These are phyloP conservation scores for Kurtzmaniella natalensis DNA, from an alignment of 1,139 yeast genomes.

Conservation along the genomic window DNA sequence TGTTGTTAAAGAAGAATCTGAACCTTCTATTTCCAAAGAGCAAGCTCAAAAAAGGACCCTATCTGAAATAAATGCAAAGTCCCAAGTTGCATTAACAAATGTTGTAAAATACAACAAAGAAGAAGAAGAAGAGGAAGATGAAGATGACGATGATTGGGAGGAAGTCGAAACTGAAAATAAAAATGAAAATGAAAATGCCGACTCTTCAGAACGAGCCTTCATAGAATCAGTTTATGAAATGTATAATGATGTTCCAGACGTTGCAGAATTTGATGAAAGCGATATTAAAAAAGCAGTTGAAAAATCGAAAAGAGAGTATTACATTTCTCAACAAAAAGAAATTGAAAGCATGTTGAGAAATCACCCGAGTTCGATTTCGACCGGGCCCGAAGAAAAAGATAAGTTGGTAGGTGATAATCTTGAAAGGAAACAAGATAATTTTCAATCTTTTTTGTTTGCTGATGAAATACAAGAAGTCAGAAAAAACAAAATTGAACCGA, in stretches of 20 bases:
- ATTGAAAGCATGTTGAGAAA: conserved; percentile 2
- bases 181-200: conserved; percentile 24
- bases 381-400: no score
- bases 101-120: conserved; percentile 1
- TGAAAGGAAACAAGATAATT: background rate
- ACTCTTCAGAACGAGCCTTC: conserved; percentile 25
- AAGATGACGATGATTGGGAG: conserved; percentile 39
- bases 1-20: conserved; percentile 7
- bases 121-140: conserved; percentile 6
- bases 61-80: conserved; percentile 3
- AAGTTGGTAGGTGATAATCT: no score
- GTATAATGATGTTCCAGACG: conserved; percentile 14
- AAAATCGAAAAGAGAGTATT: conserved; percentile 37
- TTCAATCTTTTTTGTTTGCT: background rate
- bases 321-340: conserved; percentile 12
- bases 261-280: conserved; percentile 20
- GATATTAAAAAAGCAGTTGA: conserved; percentile 46
- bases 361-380: conserved; percentile 1
- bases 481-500: no score
- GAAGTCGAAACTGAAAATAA: conserved; percentile 59
- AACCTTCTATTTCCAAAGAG: background rate
- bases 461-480: background rate
- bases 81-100: conserved; percentile 4
- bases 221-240: conserved; percentile 36
- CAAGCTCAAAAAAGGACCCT: no score